Evolutionary conservation across 2,329 filamentous ascomycete species (phyloP), one percentile per base, ranked within the genome.

Genomic region (Stylonectria norvegica): DNA sequence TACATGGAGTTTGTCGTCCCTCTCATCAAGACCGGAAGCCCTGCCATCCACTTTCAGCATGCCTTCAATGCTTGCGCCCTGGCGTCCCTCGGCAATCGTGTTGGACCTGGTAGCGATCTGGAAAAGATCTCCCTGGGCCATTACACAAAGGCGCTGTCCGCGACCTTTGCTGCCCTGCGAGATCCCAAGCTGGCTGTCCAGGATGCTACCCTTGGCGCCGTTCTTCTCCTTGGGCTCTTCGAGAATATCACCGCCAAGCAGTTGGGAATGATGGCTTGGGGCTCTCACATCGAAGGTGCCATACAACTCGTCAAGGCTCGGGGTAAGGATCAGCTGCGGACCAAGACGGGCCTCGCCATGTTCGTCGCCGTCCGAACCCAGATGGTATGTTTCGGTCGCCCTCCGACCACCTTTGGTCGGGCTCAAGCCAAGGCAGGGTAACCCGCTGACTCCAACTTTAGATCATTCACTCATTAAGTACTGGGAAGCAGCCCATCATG

Each of bases 221-320:
- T 83, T 12, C 60, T 84, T 20, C 61, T 83, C 42, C 57, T 84
- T 18, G 76, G 78, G 0, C 63, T 82, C 16, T 84, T 79, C 45
- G 80, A 83, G 62, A 77, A 71, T 40, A 79, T 82, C 31, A 73
- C 72, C 1, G 72, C 75, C 10, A 74, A 71, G 42, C 70, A 75
- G 37, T 61, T 76, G 35, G 75, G 71, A 22, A 72, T 74, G 55
- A 63, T 73, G 40, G 76, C 78, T 2, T 83, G 79, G 79, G 77
- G 76, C 4, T 78, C 78, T 8, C 79, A 83, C 50, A 72, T 78
- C n/a, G 75, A 81, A 44, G 79, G 78, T 3, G 79, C 79, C n/a
- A 73, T 82, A 20, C 73, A 79, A 48, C 64, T 83, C 2, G 75
- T 79, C 38, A 78, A 75, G 55, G 69, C 73, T 8, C 71, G 79